Evolutionary conservation across 2,329 filamentous ascomycete species (phyloP), one percentile per base, ranked within the genome.

Genomic region (Stachybotrys chlorohalonatus): DNA sequence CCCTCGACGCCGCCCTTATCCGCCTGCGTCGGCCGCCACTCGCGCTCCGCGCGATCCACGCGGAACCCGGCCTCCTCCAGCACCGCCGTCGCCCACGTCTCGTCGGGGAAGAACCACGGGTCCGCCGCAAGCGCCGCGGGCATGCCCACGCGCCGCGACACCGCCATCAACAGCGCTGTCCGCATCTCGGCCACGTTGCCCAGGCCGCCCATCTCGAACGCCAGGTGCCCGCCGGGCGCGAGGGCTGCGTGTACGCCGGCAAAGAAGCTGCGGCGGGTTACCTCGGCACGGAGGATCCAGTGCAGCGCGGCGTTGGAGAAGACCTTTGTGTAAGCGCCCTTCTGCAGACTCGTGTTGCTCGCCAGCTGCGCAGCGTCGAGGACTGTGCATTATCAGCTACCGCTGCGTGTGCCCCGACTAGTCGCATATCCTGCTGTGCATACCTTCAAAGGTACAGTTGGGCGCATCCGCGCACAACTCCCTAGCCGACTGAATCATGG

Each of bases 51-150:
- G 59, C 66, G 72, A 61, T 82, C 76, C 4, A 84, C 68, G 54
- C 66, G 63, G 68, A 75, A 79, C 30, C 76, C 77, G 16, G 73
- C 75, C 1, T 74, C 73, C 51, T 70, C 67, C 24, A 72, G 64
- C 57, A 78, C 70, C 56, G 75, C 62, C 36, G 60, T 67, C 66
- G 82, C 77, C 83, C 83, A 86, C 0, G 59, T 65, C 62, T 84
- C 82, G 58, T 85, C 83, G 0, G 86, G 84, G 66, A 89, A 90
- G 68, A 87, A 89, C 86, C 86, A 90, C 5, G 86, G 86, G 57
- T 79, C 78, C 0, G 71, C 74, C 13, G 73, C 75, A 17, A 72
- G 57, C 0, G 80, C 80, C 9, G 70, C 68, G n/a, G 70, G 62
- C 1, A 85, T 59, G 0, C 80, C 72, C 0, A 83, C 64, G 1